Conservation (phyloP, 306 rosid species). For the Vicia sativa region DNA sequence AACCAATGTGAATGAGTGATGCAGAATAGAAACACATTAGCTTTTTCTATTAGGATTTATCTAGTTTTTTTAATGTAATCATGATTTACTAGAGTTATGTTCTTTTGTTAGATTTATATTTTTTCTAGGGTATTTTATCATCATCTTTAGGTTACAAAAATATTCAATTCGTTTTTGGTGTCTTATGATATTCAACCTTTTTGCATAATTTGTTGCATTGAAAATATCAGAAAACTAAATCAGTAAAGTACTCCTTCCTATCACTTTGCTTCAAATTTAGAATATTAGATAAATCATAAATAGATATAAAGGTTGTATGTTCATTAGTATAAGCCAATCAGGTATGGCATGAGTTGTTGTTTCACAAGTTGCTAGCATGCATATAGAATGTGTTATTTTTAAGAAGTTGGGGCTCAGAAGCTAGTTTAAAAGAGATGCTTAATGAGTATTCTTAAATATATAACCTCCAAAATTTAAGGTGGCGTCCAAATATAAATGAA, state of each 20-base stretch:
- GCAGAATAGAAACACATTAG: slow-evolving; percentile 1
- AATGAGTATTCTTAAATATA: too few relatives aligned
- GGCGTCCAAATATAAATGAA: not conserved
- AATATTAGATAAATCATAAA: not conserved
- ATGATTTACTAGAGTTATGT: slow-evolving; percentile 16
- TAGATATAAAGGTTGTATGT: not conserved
- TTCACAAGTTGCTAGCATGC: too few relatives aligned
- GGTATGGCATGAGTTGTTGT: too few relatives aligned
- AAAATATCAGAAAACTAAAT: slow-evolving; percentile 7
- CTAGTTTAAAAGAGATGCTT: too few relatives aligned
- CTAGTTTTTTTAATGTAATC: slow-evolving; percentile 7
- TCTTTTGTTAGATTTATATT: not conserved
- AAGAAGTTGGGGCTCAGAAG: too few relatives aligned
- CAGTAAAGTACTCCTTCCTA: not conserved
- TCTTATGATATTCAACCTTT: slow-evolving; percentile 1
- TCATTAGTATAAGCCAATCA: slow-evolving; percentile 23
- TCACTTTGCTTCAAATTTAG: not conserved
- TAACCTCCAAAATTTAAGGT: slow-evolving; percentile 1
- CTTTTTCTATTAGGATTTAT: not conserved
- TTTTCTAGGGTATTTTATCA: slow-evolving; percentile 4
- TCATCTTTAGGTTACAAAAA: slow-evolving; percentile 6
- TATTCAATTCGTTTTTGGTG: not conserved
- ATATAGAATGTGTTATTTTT: too few relatives aligned
- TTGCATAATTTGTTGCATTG: not conserved
- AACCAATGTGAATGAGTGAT: slow-evolving; percentile 4